Percentiles rank a stretch among this genome's conserved stretches.
phyloP scores from a whole-genome alignment of 495 filamentous ascomycete species.

The Talaromyces borbonicus region DNA sequence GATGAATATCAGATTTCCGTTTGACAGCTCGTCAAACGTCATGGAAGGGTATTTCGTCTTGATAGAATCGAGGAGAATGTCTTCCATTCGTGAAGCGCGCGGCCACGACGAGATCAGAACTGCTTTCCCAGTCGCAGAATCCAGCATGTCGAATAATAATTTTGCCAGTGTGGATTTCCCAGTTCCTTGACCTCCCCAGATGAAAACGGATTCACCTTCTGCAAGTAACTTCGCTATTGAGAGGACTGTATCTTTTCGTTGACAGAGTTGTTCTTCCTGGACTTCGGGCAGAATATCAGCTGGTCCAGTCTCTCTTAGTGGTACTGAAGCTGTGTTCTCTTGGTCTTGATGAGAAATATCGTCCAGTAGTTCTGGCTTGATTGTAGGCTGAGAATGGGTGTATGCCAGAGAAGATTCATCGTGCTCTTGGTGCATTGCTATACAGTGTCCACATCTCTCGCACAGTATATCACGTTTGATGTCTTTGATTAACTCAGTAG shows the following conservation, averaged over 20 bases:
- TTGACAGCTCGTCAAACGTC: neutral
- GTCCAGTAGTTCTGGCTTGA: neutral
- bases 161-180: constrained; percentile 3
- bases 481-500: neutral
- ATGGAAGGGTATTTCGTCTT: neutral
- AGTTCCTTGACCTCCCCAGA: neutral
- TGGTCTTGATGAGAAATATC: neutral
- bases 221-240: neutral
- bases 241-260: neutral
- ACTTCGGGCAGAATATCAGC: neutral
- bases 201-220: neutral
- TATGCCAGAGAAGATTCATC: neutral
- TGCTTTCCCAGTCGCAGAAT: neutral
- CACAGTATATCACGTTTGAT: neutral
- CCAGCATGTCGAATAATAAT: neutral
- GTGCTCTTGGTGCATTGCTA: neutral
- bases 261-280: neutral
- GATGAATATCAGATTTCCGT: neutral
- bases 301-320: too few relatives aligned
- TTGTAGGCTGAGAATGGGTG: neutral
- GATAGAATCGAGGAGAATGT: neutral
- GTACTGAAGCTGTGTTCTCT: too few relatives aligned
- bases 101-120: neutral
- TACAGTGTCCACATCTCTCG: neutral
- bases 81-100: neutral